These are phyloP conservation scores for Fusarium bulbicola DNA, from an alignment of 2,329 filamentous ascomycete species.

Conservation along the genomic window DNA sequence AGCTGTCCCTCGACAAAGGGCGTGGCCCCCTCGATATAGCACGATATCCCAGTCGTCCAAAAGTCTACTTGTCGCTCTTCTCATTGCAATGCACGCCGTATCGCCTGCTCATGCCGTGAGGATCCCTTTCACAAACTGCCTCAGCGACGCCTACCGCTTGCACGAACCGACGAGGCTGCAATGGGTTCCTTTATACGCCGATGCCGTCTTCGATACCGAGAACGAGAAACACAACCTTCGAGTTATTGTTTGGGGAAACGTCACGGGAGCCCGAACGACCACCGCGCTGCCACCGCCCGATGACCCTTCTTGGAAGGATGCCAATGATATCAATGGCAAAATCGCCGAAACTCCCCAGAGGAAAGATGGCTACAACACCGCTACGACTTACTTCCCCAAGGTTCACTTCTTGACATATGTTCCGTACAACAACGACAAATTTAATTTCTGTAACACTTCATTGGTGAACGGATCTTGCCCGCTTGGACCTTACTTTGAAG, in stretches of 20 bases:
- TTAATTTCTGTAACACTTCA: conserved; percentile 72
- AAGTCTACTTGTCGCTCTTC: conserved; percentile 47
- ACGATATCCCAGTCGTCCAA: conserved; percentile 29
- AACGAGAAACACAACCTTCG: conserved; percentile 71
- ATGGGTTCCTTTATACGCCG: conserved; percentile 79
- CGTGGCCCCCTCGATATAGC: conserved; percentile 27
- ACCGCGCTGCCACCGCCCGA: conserved; percentile 67
- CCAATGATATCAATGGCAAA: conserved; percentile 74
- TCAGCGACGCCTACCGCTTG: conserved; percentile 68
- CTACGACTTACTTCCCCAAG: conserved; percentile 77
- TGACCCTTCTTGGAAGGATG: conserved; percentile 70
- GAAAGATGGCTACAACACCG: conserved; percentile 57
- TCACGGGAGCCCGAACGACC: conserved; percentile 74
- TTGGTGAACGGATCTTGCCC: conserved; percentile 75
- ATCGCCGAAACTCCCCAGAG: conserved; percentile 71
- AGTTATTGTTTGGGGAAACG: conserved; percentile 89
- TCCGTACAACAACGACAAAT: conserved; percentile 61
- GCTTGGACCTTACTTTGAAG: conserved; percentile 74
- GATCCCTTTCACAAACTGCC: conserved; percentile 86
- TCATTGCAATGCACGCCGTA: conserved; percentile 51
- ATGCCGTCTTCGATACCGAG: conserved; percentile 75
- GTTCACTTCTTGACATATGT: conserved; percentile 82
- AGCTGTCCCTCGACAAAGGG: conserved; percentile 11
- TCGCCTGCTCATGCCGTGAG: conserved; percentile 68
- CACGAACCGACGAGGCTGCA: conserved; percentile 71